Evolutionary conservation across 805 yeast species (phyloP).

Genomic region (Myxozyma neglecta): DNA sequence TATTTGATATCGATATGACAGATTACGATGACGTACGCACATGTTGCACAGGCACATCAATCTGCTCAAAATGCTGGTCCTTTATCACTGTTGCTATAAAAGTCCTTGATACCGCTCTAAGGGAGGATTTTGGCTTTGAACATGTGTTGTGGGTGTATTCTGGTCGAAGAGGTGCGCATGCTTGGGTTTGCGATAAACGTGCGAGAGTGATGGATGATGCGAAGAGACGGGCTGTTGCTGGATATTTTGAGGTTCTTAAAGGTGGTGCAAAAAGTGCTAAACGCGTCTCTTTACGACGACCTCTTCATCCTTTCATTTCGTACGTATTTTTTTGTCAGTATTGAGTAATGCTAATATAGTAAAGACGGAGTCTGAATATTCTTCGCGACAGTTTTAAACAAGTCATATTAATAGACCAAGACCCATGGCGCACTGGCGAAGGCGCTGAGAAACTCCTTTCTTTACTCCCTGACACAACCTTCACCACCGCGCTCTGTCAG

Average conservation of each 20-base stretch:
- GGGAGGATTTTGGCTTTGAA: constrained; percentile 86
- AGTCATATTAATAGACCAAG: constrained; percentile 74
- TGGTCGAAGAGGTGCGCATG: constrained; percentile 98
- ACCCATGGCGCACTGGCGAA: constrained; percentile 71
- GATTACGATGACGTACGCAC: constrained; percentile 94
- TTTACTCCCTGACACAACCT: constrained; percentile 59
- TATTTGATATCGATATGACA: constrained; percentile 95
- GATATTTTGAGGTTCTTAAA: constrained; percentile 71
- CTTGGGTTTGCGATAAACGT: constrained; percentile 89
- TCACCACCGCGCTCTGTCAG: constrained; percentile 48
- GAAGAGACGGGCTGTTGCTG: constrained; percentile 74
- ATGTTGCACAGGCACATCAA: constrained; percentile 82
- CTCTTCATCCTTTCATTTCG: constrained; percentile 80
- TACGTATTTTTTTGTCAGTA: neutral
- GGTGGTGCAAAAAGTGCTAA: constrained; percentile 49
- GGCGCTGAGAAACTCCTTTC: constrained; percentile 59
- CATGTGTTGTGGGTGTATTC: constrained; percentile 93
- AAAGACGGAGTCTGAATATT: constrained; percentile 66
- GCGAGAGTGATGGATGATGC: constrained; percentile 75
- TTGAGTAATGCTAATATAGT: constrained; percentile 6
- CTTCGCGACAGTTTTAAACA: constrained; percentile 63
- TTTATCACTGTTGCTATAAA: constrained; percentile 83
- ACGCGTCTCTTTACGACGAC: constrained; percentile 61
- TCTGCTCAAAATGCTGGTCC: constrained; percentile 90
- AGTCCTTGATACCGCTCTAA: constrained; percentile 66